Percentiles rank a stretch among this genome's conserved stretches.
These are phyloP conservation scores for Asparagopsis taxiformis DNA, from an alignment of 31 red algal genomes.

Conservation along the genomic window DNA sequence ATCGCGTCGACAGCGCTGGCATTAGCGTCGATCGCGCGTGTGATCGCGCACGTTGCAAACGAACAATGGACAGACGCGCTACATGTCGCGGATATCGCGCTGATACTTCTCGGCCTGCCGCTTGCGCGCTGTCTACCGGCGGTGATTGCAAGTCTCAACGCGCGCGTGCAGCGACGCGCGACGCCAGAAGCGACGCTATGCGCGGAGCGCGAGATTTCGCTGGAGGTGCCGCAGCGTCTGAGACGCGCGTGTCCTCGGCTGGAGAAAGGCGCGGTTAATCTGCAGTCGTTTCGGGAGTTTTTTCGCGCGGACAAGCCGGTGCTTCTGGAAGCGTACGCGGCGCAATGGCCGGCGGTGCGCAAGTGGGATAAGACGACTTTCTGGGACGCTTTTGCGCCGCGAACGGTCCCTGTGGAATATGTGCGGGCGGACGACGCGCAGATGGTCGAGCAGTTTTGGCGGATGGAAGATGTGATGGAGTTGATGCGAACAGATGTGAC, in stretches of 20 bases:
- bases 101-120: background rate
- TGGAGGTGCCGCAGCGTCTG: constrained; percentile 3
- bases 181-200: background rate
- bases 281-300: constrained; percentile 7
- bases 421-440: background rate
- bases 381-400: constrained; percentile 34
- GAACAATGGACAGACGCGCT: background rate
- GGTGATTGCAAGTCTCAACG: background rate
- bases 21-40: background rate
- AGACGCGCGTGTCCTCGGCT: constrained; percentile 3
- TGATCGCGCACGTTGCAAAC: background rate
- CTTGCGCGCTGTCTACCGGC: background rate
- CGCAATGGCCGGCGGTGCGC: constrained; percentile 27
- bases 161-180: background rate
- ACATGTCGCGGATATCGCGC: background rate
- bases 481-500: constrained; percentile 15
- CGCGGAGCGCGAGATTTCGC: background rate
- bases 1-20: background rate
- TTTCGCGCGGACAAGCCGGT: constrained; percentile 33
- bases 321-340: constrained; percentile 31
- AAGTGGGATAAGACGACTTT: constrained; percentile 52
- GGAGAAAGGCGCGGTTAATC: background rate
- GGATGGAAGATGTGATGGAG: constrained; percentile 21
- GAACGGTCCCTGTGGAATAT: constrained; percentile 74
- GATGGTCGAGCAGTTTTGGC: constrained; percentile 43